Percentiles rank a stretch among this genome's conserved stretches.
phyloP scores from a whole-genome alignment of 2,329 filamentous ascomycete genomes.

The Teratosphaeria destructans region DNA sequence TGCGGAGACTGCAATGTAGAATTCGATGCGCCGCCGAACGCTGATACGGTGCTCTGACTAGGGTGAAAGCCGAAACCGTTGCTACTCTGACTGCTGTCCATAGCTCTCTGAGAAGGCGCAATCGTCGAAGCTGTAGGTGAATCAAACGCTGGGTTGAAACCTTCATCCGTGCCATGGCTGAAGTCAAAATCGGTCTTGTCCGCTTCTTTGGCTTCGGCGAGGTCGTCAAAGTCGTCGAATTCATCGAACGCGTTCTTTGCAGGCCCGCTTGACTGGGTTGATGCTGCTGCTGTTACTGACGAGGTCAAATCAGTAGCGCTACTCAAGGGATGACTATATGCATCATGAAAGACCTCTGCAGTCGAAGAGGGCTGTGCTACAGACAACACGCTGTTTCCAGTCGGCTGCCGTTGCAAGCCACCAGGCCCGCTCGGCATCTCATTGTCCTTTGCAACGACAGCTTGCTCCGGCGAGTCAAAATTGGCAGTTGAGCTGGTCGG shows the following conservation, averaged over 20 bases:
- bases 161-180: slow-evolving; percentile 56
- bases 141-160: slow-evolving; percentile 76
- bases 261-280: background rate
- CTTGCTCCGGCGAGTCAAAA: background rate
- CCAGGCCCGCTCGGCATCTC: background rate
- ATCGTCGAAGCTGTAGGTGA: slow-evolving; percentile 43
- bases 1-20: slow-evolving; percentile 28
- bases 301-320: slow-evolving; percentile 11
- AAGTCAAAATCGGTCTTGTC: slow-evolving; percentile 65
- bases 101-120: slow-evolving; percentile 15
- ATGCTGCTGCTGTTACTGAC: slow-evolving; percentile 8
- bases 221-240: slow-evolving; percentile 71
- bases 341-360: slow-evolving; percentile 20
- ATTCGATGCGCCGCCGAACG: slow-evolving; percentile 7
- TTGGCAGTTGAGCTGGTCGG: slow-evolving; percentile 28
- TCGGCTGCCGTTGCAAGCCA: background rate
- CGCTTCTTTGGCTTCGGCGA: slow-evolving; percentile 73
- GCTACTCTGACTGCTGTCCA: slow-evolving; percentile 7
- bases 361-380: slow-evolving; percentile 13
- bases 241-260: slow-evolving; percentile 53
- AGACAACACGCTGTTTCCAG: background rate
- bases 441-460: slow-evolving; percentile 1
- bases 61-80: slow-evolving; percentile 21
- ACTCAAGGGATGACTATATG: slow-evolving; percentile 19
- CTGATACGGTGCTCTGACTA: slow-evolving; percentile 5